phyloP scores from a whole-genome alignment of 2,329 filamentous ascomycete genomes.

The Drechslera avenae region DNA sequence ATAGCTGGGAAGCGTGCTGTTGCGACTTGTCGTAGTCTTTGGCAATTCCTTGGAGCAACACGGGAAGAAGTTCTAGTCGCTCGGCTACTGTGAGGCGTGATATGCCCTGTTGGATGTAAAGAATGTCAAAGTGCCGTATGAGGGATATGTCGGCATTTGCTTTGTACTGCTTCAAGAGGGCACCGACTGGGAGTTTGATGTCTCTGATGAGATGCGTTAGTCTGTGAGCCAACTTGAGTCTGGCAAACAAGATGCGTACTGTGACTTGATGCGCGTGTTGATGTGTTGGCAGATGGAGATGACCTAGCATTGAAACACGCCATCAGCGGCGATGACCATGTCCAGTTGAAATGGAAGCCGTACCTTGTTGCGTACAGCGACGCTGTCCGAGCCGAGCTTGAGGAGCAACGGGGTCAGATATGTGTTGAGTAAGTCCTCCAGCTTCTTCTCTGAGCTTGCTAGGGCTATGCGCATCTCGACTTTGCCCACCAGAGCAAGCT shows the following conservation, averaged over 20 bases:
- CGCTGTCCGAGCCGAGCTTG: constrained; percentile 82
- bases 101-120: constrained; percentile 86
- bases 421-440: constrained; percentile 75
- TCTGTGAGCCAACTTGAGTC: background rate
- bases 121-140: constrained; percentile 84
- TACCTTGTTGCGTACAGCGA: constrained; percentile 79
- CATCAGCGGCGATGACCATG: constrained; percentile 38
- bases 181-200: constrained; percentile 81
- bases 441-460: constrained; percentile 81
- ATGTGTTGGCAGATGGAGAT: constrained; percentile 74
- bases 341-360: constrained; percentile 3
- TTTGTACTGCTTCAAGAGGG: constrained; percentile 88
- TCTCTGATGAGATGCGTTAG: constrained; percentile 43
- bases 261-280: constrained; percentile 66
- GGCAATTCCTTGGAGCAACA: constrained; percentile 69
- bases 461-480: constrained; percentile 84
- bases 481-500: constrained; percentile 81
- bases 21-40: constrained; percentile 61
- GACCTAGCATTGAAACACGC: constrained; percentile 51
- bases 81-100: constrained; percentile 65
- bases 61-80: constrained; percentile 73
- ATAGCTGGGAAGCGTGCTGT: constrained; percentile 68
- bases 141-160: constrained; percentile 69
- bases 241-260: constrained; percentile 44
- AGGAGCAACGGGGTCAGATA: constrained; percentile 83